Base-by-base conservation (phyloP, 1,139 yeast species). In the Tardiomyces digboiensis region DNA sequence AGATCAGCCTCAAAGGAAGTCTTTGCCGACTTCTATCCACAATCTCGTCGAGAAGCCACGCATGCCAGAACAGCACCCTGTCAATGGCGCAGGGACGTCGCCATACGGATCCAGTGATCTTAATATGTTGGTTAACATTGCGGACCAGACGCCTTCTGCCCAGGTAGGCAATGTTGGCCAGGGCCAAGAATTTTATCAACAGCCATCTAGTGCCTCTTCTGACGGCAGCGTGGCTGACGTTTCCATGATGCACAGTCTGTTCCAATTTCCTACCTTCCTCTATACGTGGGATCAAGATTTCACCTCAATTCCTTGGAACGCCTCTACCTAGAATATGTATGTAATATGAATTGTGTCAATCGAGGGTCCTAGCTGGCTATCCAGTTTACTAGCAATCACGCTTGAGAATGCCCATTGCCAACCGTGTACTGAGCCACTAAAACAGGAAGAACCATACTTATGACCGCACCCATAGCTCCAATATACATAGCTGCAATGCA, bases 211-310 rank as follows among this genome's bases (percentile, higher is more conserved):
- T 16, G 5, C 33, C 8, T 26, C 8, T 5, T 26, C 33, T 4
- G 33, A 26, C 33, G 33, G 33, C 5, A 26, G 33, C 33, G 14
- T 13, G 5, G 41, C 29, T 18, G 49, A 46, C 33, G 42, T 42
- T 7, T 44, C 47, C 12, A 39, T 52, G 42, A 53, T 53, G 10
- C 53, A 51, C 16, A 42, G 51, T 16, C 49, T 54, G 36, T 51
- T 47, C 42, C 54, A 52, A 29, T 47, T 54, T 16, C 47, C 54
- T 10, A 46, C 53, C 14, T 47, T 45, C 29, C 48, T 54, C 14
- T 51, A 46, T 36, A 44, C 50, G 12, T 48, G 50, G 52, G 58
- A 54, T 23, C 39, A 50, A n/a, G 58, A 53, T 22, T 21, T 44
- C 6, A 5, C 33, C 3, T 26, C 33, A 3, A 26, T 26, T 8